phyloP scores from a whole-genome alignment of 805 yeast genomes.

The Yarrowia yakushimensis region DNA sequence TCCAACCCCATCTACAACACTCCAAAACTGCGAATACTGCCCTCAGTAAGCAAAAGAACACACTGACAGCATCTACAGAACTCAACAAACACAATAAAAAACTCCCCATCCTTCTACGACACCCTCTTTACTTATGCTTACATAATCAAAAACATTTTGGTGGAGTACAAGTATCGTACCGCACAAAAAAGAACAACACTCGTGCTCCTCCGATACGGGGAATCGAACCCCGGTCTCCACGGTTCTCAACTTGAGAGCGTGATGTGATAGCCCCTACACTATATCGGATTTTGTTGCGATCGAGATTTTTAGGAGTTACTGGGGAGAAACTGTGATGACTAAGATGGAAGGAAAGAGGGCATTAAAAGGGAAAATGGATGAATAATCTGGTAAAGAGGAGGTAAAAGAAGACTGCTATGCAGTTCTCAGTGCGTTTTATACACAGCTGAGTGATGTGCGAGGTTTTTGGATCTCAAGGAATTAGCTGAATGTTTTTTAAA shows the following conservation, averaged over 20 bases:
- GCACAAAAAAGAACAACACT: not conserved
- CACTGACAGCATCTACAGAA: too few species aligned
- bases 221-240: slow-evolving; percentile 26
- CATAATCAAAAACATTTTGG: not conserved
- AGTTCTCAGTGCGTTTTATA: too few species aligned
- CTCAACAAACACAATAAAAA: not conserved
- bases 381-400: too few species aligned
- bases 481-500: too few species aligned
- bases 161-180: too few species aligned
- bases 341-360: not conserved
- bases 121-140: not conserved
- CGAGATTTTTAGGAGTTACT: not conserved
- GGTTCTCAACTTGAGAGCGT: slow-evolving; percentile 24
- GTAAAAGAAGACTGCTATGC: too few species aligned
- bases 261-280: slow-evolving; percentile 25
- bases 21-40: not conserved
- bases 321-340: not conserved
- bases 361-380: too few species aligned
- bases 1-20: not conserved
- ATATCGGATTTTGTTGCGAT: slow-evolving; percentile 11
- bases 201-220: slow-evolving; percentile 16
- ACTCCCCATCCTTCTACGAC: not conserved
- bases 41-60: too few species aligned
- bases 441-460: too few species aligned
- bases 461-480: too few species aligned